A percentile compares a stretch with the other conserved stretches of the same genome.
Conservation (phyloP, 1,284 basidiomycete genomes). For the Ustilago sp. region DNA sequence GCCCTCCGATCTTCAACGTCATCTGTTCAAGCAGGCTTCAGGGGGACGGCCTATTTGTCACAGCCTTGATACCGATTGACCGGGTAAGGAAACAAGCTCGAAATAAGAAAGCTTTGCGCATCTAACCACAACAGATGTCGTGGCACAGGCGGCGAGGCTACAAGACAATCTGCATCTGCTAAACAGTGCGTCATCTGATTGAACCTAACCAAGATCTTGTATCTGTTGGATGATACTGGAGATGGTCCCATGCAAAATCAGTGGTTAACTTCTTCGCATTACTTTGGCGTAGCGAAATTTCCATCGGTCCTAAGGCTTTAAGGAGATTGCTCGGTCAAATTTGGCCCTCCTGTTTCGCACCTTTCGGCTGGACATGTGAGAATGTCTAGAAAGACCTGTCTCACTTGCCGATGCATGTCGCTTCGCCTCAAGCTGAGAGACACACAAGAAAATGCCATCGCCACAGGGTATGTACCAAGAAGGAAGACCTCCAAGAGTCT, state of each 20-base stretch:
- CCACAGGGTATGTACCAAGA: no score
- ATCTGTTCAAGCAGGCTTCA: background rate
- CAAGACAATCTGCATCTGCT: background rate
- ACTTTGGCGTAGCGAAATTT: background rate
- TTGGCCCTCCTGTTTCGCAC: background rate
- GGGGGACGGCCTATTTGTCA: background rate
- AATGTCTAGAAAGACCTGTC: background rate
- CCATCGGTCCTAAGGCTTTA: background rate
- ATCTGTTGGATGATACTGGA: no score
- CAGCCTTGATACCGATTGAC: constrained; percentile 1
- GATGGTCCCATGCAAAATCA: no score
- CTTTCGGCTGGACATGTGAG: background rate
- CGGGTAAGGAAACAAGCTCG: background rate
- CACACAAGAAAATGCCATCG: background rate
- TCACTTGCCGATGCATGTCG: background rate
- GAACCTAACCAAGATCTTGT: background rate
- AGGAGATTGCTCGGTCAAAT: background rate
- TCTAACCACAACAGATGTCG: background rate
- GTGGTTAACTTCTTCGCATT: no score
- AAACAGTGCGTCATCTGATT: background rate
- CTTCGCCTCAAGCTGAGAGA: background rate
- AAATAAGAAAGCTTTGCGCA: background rate
- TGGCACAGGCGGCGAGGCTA: background rate
- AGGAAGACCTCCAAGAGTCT: no score
- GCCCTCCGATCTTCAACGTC: background rate